Evolutionary conservation across 345 rosid species (phyloP).

Genomic region (Murraya koenigii): DNA sequence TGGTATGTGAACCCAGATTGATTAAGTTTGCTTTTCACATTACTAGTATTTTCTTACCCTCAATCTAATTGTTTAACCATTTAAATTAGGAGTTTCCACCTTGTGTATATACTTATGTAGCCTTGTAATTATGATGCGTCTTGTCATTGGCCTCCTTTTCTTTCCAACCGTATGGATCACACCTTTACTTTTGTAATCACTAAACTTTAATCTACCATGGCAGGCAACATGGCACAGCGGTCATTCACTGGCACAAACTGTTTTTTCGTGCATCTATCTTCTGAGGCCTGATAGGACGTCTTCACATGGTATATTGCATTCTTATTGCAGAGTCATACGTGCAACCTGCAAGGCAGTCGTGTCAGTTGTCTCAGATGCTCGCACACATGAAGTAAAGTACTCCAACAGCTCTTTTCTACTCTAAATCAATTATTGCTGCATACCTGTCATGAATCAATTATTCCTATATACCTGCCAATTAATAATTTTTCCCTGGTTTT

Average conservation of each 20-base stretch:
- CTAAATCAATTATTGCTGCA: slow-evolving; percentile 17
- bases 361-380: slow-evolving; percentile 92
- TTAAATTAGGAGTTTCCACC: neutral
- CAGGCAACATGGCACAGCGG: slow-evolving; percentile 99
- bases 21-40: neutral
- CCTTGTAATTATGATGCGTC: neutral
- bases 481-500: neutral
- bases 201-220: slow-evolving; percentile 34
- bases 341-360: slow-evolving; percentile 94
- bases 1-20: neutral
- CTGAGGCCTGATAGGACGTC: slow-evolving; percentile 88
- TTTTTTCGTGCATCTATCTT: slow-evolving; percentile 95
- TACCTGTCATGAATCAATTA: slow-evolving; percentile 16
- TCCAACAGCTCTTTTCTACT: slow-evolving; percentile 41
- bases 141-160: neutral
- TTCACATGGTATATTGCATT: slow-evolving; percentile 80
- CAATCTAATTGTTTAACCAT: neutral
- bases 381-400: slow-evolving; percentile 99
- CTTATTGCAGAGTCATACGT: slow-evolving; percentile 78
- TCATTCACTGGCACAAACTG: slow-evolving; percentile 97
- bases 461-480: slow-evolving; percentile 3
- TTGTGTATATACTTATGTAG: neutral
- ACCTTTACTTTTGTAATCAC: neutral
- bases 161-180: neutral
- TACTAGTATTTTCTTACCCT: neutral